phyloP scores from a whole-genome alignment of 345 rosid species.

The Melaleuca quinquenervia region DNA sequence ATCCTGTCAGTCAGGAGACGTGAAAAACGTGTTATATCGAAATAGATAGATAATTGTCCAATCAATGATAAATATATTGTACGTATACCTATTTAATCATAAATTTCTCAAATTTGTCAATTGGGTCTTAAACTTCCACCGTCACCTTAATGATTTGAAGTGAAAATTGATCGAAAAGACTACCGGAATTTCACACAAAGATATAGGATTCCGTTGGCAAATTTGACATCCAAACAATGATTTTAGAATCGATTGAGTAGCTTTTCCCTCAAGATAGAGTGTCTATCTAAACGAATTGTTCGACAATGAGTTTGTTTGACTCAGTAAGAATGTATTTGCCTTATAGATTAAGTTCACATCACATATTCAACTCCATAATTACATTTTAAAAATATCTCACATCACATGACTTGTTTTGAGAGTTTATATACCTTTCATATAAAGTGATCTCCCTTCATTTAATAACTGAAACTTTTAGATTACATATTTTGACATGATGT shows the following conservation, averaged over 20 bases:
- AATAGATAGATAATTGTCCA: neutral
- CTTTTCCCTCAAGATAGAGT: neutral
- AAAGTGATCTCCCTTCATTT: neutral
- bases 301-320: neutral
- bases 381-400: neutral
- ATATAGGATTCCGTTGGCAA: fast-evolving
- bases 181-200: fast-evolving
- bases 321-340: neutral
- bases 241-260: fast-evolving
- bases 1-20: fast-evolving
- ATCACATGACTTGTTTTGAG: fast-evolving
- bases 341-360: neutral
- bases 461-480: neutral
- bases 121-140: fast-evolving
- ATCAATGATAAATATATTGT: fast-evolving
- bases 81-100: neutral
- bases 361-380: neutral
- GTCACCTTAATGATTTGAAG: fast-evolving
- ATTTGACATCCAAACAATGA: fast-evolving
- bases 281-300: neutral
- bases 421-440: neutral
- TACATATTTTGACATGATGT: neutral
- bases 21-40: neutral
- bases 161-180: neutral
- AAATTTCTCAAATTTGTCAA: neutral